Evolutionary conservation across 148 eudicot species (phyloP).

Genomic region (Amaranthus palmeri): DNA sequence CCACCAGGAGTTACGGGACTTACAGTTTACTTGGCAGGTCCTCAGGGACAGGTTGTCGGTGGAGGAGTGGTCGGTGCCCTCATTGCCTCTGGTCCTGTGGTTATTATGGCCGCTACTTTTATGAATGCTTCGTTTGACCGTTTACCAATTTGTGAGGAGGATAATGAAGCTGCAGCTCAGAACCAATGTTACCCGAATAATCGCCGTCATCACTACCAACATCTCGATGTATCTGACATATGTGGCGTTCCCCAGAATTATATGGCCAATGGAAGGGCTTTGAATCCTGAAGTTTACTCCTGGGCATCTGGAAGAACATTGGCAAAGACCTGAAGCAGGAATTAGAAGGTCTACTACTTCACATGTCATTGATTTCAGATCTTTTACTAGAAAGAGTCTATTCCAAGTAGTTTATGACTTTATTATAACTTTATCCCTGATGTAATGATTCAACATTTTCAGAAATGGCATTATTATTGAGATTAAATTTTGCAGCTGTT

Average conservation of each 20-base stretch:
- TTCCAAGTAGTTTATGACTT: slow-evolving; percentile 17
- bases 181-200: slow-evolving; percentile 33
- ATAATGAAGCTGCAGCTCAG: slow-evolving; percentile 23
- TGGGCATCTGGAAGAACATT: slow-evolving; percentile 42
- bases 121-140: slow-evolving; percentile 70
- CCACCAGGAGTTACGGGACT: slow-evolving; percentile 61
- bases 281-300: slow-evolving; percentile 44
- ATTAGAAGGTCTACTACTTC: neutral
- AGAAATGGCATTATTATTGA: neutral
- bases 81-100: slow-evolving; percentile 64
- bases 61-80: slow-evolving; percentile 70
- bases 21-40: slow-evolving; percentile 59
- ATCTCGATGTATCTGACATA: slow-evolving; percentile 37
- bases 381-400: slow-evolving; percentile 10
- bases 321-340: slow-evolving; percentile 30
- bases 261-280: slow-evolving; percentile 36
- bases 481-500: neutral
- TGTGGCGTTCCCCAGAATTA: slow-evolving; percentile 45
- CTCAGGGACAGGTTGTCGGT: slow-evolving; percentile 74
- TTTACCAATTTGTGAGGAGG: slow-evolving; percentile 52
- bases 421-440: neutral
- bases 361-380: slow-evolving; percentile 18
- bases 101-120: slow-evolving; percentile 67
- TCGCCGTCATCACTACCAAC: slow-evolving; percentile 40
- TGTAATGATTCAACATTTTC: slow-evolving; percentile 4